Evolutionary conservation across 768 basidiomycete genomes (phyloP), one percentile per base, ranked within the genome.

Genomic region (Boletus subcaerulescens): DNA sequence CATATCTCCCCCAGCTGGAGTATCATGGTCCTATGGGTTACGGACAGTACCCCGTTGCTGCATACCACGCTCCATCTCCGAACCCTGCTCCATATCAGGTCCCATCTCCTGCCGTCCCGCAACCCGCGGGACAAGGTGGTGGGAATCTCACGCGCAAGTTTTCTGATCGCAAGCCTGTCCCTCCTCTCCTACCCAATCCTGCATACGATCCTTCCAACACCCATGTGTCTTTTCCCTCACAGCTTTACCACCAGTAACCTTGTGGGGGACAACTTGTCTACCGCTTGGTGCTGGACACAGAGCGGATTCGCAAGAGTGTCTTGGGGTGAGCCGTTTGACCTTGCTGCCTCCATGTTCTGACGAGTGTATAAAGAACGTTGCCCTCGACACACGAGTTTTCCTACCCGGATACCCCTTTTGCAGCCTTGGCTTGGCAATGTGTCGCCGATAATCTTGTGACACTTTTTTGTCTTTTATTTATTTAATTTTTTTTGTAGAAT

Each of bases 161-260:
- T n/a, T 71, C 70, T 11, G 60, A 71, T 50, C 70, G 70, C 32
- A 71, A 71, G 47, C 71, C 70, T 4, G 70, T 71, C 13, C 70
- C 71, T 24, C 65, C 65, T 11, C 61, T 71, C 50, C 36, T 67
- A 1, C 63, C 60, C 13, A 29, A 47, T 18, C 60, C 65, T 0
- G 31, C 62, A 10, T 58, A 65, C 38, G 62, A 67, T 48, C 70
- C 68, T 14, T 56, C 63, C 57, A 55, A 52, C 20, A 4, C 60
- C 15, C 61, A 60, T n/a, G 52, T 63, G 14, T 53, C 66, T 39
- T 38, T 66, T 18, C 69, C 71, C 24, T 53, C 57, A 3, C 67
- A 67, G 29, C 48, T 48, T 33, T 49, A 58, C 40, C 53, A 53
- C 13, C 59, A 59, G 31, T 52, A 41, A 42, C n/a, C 18, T 6